These are phyloP conservation scores for Cryptosporidium bovis DNA, from an alignment of 169 alveolate species.

Conservation along the genomic window DNA sequence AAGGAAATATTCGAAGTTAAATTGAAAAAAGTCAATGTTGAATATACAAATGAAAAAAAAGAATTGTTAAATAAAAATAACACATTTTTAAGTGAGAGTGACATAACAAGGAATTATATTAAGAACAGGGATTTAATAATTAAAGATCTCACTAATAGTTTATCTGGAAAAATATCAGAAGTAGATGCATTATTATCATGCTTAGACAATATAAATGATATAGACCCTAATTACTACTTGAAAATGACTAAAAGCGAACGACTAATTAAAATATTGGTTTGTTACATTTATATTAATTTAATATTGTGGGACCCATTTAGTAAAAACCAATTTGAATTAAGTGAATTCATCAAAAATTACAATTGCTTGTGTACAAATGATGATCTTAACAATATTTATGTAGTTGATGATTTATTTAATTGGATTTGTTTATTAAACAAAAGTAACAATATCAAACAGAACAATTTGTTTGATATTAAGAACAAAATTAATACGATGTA, in stretches of 20 bases:
- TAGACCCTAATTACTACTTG: neutral
- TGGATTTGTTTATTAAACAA: neutral
- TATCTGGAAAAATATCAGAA: neutral
- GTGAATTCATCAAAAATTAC: neutral
- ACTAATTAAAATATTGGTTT: constrained; percentile 8
- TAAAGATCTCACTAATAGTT: neutral
- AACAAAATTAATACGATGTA: neutral
- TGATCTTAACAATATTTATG: neutral
- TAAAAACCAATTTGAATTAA: neutral
- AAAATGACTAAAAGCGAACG: neutral
- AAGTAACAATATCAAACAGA: neutral
- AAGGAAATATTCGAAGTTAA: neutral
- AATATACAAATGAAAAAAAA: neutral
- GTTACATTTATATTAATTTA: constrained; percentile 16
- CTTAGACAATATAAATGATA: neutral
- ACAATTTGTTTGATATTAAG: neutral
- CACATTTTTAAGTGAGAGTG: neutral
- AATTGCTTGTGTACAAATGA: neutral
- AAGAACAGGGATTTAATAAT: neutral
- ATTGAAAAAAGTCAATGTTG: neutral
- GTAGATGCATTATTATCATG: neutral
- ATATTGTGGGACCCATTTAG: constrained; percentile 52
- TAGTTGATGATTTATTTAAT: neutral
- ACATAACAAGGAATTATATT: neutral
- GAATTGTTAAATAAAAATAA: neutral